A percentile compares a stretch with the other conserved stretches of the same genome.
Conservation (phyloP, 2,329 filamentous ascomycete genomes). For the Trichoderma guizhouense region DNA sequence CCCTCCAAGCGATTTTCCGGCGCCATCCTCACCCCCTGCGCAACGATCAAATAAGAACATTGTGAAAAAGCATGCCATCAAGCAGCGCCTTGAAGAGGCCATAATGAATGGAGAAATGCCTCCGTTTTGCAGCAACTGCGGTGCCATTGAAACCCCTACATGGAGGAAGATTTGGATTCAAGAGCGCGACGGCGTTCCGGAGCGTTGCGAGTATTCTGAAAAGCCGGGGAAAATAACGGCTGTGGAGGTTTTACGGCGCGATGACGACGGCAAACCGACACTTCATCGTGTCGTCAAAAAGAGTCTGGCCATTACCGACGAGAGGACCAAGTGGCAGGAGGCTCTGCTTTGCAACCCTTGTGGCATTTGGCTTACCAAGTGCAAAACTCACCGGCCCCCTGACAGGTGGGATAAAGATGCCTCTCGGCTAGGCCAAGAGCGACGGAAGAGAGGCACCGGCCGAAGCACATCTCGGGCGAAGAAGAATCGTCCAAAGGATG, state of each 20-base stretch:
- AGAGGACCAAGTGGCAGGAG: conserved; percentile 66
- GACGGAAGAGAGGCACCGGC: conserved; percentile 47
- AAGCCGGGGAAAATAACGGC: conserved; percentile 71
- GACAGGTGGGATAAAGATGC: conserved; percentile 75
- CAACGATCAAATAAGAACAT: conserved; percentile 60
- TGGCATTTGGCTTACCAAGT: conserved; percentile 91
- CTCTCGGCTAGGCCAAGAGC: conserved; percentile 49
- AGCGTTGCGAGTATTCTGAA: conserved; percentile 64
- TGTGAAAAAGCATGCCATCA: conserved; percentile 60
- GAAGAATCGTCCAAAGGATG: conserved; percentile 49
- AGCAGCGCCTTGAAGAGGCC: conserved; percentile 56
- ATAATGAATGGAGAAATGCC: conserved; percentile 82
- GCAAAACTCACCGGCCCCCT: conserved; percentile 75
- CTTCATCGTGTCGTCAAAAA: conserved; percentile 79
- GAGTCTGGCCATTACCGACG: conserved; percentile 56
- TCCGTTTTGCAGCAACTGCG: conserved; percentile 87
- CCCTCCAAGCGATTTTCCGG: conserved; percentile 43
- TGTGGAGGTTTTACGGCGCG: conserved; percentile 63
- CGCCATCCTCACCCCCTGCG: conserved; percentile 40
- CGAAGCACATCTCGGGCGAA: conserved; percentile 42
- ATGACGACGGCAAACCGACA: conserved; percentile 59
- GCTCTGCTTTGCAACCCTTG: conserved; percentile 90
- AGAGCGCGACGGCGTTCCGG: conserved; percentile 65
- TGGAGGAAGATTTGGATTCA: conserved; percentile 94
- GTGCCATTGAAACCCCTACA: conserved; percentile 90